Base-by-base conservation (phyloP, 192 early-diverging fungal genomes). In the Coemansia sp. region DNA sequence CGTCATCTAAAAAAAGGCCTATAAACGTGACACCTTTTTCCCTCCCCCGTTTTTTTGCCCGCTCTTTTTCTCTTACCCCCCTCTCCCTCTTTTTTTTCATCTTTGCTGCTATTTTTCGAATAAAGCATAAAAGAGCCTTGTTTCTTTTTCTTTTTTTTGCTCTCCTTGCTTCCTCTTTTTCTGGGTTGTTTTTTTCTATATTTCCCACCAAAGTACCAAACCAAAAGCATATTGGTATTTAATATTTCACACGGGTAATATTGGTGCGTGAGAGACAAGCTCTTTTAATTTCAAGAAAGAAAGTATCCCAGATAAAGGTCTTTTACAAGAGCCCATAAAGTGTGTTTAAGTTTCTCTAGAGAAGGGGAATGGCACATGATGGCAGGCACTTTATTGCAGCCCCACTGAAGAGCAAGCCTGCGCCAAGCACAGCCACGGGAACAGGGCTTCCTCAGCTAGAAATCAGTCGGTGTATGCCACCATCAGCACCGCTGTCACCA, bases 381-480 rank as follows among this genome's bases (percentile, higher is more conserved):
- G 40, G 49, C 43, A 28, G 50, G 13, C 55, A 50, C 52, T 59
- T 71, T 44, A 40, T 49, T n/a, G 46, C 73, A 6, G 60, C 57
- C 10, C 53, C 72, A 19, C 38, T 69, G 39, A 57, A 61, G 40
- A 48, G 37, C 57, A 69, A 54, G 50, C 37, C 42, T 11, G 38
- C 52, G 21, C 19, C 38, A 30, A 20, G 37, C 50, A 33, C 50
- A 1, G 8, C 43, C 50, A 49, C 31, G 37, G 54, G 38, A 21
- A 57, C 53, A 31, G 51, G 53, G 10, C 62, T 76, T 40, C 55
- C 72, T 45, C 62, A 59, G 33, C 54, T 76, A 35, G 62, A 68
- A 49, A 76, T 68, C 50, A 69, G 55, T 16, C 40, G 63, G 23
- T 78, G 74, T 48, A 46, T 70, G 63, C 57, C 74, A 38, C 68